Conservation (phyloP, 805 yeast genomes). For the Yarrowia divulgata region DNA sequence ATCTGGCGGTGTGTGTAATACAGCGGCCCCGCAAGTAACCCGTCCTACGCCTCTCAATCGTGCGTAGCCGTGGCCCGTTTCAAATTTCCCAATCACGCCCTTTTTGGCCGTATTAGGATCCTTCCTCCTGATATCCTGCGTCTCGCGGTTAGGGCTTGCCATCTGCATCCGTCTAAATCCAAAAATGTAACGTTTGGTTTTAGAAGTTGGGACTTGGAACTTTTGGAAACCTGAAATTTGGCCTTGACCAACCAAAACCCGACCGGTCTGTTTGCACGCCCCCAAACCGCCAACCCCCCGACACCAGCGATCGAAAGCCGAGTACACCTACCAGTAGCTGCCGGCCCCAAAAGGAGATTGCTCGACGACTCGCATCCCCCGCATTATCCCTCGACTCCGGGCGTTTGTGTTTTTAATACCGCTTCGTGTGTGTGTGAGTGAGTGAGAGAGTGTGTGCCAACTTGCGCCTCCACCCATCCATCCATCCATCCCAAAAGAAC, state of each 20-base stretch:
- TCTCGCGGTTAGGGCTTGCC: slow-evolving; percentile 4
- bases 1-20: not conserved
- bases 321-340: not conserved
- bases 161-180: slow-evolving; percentile 25
- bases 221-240: slow-evolving; percentile 36
- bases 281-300: not conserved
- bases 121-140: not conserved
- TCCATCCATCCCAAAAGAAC: too few species aligned
- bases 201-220: slow-evolving; percentile 38
- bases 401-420: not conserved
- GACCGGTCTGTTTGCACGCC: not conserved
- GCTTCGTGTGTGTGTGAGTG: not conserved
- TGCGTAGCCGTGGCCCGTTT: too few species aligned
- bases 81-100: too few species aligned
- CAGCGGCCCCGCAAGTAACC: too few species aligned
- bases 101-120: too few species aligned
- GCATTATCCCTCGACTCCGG: not conserved
- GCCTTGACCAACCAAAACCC: slow-evolving; percentile 7
- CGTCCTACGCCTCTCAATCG: too few species aligned
- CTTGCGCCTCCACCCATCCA: not conserved
- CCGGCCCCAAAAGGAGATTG: not conserved
- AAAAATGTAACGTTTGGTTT: slow-evolving; percentile 32
- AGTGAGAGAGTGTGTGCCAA: too few species aligned
- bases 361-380: not conserved
- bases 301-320: not conserved